phyloP scores from a whole-genome alignment of 306 rosid species.

The Ormosia semicastrata region DNA sequence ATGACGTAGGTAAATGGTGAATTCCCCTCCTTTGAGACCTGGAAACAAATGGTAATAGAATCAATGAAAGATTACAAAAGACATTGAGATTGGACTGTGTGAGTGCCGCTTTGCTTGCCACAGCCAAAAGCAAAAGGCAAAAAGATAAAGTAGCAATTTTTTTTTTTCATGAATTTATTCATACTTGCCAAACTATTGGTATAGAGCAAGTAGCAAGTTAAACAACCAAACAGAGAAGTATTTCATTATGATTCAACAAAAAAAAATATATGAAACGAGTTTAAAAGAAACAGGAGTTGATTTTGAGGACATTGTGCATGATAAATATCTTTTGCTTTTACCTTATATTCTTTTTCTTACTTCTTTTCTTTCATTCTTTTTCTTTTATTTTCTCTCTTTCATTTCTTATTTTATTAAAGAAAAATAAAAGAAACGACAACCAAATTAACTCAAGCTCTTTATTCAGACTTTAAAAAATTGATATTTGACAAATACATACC shows the following conservation, averaged over 20 bases:
- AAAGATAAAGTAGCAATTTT: background rate
- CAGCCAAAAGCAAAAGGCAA: conserved; percentile 1
- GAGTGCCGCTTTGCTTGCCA: background rate
- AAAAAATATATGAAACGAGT: background rate
- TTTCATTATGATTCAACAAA: background rate
- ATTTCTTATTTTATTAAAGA: background rate
- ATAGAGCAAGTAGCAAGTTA: background rate
- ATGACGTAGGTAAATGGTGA: conserved; percentile 85
- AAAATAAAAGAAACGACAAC: background rate
- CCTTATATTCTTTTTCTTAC: background rate
- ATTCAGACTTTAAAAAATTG: too few species aligned
- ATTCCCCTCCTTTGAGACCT: conserved; percentile 80
- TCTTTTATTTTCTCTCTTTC: background rate
- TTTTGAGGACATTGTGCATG: background rate
- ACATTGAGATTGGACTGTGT: background rate
- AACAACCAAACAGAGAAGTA: background rate
- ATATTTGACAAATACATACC: conserved; percentile 24
- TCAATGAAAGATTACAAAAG: background rate
- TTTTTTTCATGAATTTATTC: background rate
- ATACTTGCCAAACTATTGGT: background rate
- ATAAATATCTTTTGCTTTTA: background rate
- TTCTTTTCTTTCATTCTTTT: too few species aligned
- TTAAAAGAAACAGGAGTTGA: background rate
- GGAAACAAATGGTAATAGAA: conserved; percentile 28
- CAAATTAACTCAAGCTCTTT: too few species aligned